These are phyloP conservation scores for Aspergillus clavatus DNA, from an alignment of 2,329 filamentous ascomycete species.

Conservation along the genomic window DNA sequence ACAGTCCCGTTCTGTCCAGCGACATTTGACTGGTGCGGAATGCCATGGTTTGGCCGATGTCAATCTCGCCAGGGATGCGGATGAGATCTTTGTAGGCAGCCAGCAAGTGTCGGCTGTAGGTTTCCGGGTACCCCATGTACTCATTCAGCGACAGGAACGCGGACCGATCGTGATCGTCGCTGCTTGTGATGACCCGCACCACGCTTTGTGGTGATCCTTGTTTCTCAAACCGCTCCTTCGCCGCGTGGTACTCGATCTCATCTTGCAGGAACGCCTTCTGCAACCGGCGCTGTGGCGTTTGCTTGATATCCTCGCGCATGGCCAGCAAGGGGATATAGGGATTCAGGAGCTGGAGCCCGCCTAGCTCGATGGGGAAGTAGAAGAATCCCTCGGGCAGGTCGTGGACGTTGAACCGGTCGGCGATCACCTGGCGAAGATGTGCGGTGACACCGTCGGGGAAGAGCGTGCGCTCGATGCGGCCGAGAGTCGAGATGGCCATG, in stretches of 20 bases:
- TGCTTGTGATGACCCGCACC: neutral
- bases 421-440: slow-evolving; percentile 52
- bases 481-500: slow-evolving; percentile 50
- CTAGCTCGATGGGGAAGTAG: slow-evolving; percentile 50
- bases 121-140: slow-evolving; percentile 33
- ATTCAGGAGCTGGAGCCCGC: slow-evolving; percentile 48
- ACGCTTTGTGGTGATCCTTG: slow-evolving; percentile 11
- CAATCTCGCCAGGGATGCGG: slow-evolving; percentile 28
- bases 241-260: slow-evolving; percentile 52
- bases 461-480: slow-evolving; percentile 48
- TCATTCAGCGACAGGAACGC: slow-evolving; percentile 40
- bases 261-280: slow-evolving; percentile 36
- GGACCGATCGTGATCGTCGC: slow-evolving; percentile 9
- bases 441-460: slow-evolving; percentile 50
- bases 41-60: slow-evolving; percentile 25
- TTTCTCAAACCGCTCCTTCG: slow-evolving; percentile 30
- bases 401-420: slow-evolving; percentile 47
- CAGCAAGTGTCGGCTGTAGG: slow-evolving; percentile 25
- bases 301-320: slow-evolving; percentile 42
- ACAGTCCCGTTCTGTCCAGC: slow-evolving; percentile 7
- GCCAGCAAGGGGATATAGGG: slow-evolving; percentile 47
- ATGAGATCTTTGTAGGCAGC: slow-evolving; percentile 32
- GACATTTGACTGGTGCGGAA: slow-evolving; percentile 23
- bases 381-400: slow-evolving; percentile 50
- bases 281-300: slow-evolving; percentile 31